phyloP scores from a whole-genome alignment of 2,329 filamentous ascomycete species.

The Beauveria pseudobassiana region DNA sequence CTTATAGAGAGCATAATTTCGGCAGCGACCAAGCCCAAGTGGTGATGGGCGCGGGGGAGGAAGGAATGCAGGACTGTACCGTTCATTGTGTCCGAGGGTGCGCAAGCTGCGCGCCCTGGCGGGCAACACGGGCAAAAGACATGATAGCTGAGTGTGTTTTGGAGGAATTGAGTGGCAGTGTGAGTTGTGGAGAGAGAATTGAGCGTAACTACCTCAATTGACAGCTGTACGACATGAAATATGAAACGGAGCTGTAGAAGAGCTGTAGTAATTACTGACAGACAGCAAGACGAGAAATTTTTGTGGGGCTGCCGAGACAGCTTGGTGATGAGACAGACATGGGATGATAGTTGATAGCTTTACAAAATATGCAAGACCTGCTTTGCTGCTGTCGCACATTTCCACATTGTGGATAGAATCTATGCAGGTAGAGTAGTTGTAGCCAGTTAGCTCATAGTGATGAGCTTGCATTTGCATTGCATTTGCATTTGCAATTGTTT shows the following conservation, averaged over 20 bases:
- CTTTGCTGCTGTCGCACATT: too few relatives aligned
- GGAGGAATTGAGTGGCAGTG: too few relatives aligned
- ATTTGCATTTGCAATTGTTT: too few relatives aligned
- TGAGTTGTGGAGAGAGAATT: not conserved
- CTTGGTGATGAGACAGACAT: not conserved
- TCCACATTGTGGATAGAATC: too few relatives aligned
- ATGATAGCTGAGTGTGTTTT: not conserved
- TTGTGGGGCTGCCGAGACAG: not conserved
- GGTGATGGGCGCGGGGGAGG: too few relatives aligned
- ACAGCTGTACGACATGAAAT: not conserved
- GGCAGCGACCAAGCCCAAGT: too few relatives aligned
- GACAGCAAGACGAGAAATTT: not conserved
- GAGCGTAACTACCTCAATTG: not conserved
- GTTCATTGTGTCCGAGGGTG: not conserved
- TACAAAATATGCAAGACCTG: too few relatives aligned
- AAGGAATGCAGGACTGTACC: not conserved
- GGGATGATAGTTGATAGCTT: too few relatives aligned
- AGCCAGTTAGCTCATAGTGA: too few relatives aligned
- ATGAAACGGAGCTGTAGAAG: not conserved
- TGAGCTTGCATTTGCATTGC: too few relatives aligned
- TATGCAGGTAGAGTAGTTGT: too few relatives aligned
- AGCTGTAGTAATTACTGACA: not conserved
- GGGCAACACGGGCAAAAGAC: not conserved
- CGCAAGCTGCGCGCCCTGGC: conserved; percentile 1
- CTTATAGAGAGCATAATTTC: not conserved